Conservation (phyloP, 2,329 filamentous ascomycete genomes). For the Lachnellula occidentalis region DNA sequence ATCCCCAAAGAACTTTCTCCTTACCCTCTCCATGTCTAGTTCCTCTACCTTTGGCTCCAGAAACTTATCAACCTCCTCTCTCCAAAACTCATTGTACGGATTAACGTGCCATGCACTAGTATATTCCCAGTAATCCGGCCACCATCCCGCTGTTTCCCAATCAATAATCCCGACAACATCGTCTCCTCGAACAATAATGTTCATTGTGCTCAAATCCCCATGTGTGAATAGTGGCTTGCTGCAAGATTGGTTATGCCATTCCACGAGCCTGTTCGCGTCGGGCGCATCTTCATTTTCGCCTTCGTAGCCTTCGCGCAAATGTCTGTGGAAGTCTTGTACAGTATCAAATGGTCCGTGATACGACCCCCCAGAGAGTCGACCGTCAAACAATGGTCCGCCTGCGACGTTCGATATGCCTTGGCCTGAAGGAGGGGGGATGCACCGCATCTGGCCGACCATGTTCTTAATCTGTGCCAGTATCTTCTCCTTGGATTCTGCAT, state of each 20-base stretch:
- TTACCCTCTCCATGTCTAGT: slow-evolving; percentile 8
- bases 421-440: slow-evolving; percentile 24
- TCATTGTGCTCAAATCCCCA: slow-evolving; percentile 28
- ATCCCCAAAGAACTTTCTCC: slow-evolving; percentile 8
- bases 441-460: slow-evolving; percentile 30
- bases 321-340: too few species aligned
- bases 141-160: slow-evolving; percentile 16
- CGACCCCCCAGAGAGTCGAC: slow-evolving; percentile 24
- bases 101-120: too few species aligned
- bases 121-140: slow-evolving; percentile 17
- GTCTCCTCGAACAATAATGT: slow-evolving; percentile 6
- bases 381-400: slow-evolving; percentile 32
- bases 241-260: too few species aligned
- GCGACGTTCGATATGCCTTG: slow-evolving; percentile 30
- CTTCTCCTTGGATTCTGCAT: slow-evolving; percentile 31
- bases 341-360: too few species aligned
- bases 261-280: too few species aligned
- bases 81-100: too few species aligned
- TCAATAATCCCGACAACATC: slow-evolving; percentile 12
- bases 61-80: slow-evolving; percentile 6
- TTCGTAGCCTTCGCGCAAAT: too few species aligned
- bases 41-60: slow-evolving; percentile 9
- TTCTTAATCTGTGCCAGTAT: slow-evolving; percentile 32
- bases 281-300: too few species aligned
- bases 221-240: slow-evolving; percentile 10